These are phyloP conservation scores for Monosporascus sp. DNA, from an alignment of 2,329 filamentous ascomycete genomes.

Conservation along the genomic window DNA sequence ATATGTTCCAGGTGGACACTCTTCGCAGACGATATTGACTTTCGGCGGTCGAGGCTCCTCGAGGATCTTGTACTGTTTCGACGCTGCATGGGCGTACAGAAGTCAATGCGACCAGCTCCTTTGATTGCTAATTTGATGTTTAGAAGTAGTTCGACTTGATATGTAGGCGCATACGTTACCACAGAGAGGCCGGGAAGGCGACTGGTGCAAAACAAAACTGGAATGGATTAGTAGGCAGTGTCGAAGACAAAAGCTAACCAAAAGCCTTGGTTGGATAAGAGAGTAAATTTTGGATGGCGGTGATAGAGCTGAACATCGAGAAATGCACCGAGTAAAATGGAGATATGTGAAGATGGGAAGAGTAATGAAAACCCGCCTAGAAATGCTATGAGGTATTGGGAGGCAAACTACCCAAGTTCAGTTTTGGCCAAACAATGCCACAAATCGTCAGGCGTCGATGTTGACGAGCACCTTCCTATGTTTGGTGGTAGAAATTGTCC, in stretches of 20 bases:
- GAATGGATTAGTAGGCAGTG: conserved; percentile 1
- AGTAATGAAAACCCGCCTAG: neutral
- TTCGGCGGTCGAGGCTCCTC: conserved; percentile 41
- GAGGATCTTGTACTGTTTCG: conserved; percentile 41
- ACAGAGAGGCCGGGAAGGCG: neutral
- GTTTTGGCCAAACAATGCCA: too few relatives aligned
- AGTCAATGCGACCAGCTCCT: neutral
- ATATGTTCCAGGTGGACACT: conserved; percentile 44
- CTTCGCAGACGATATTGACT: conserved; percentile 46
- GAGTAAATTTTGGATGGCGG: conserved; percentile 13
- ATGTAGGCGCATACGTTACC: neutral
- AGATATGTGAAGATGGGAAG: conserved; percentile 10
- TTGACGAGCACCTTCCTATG: too few relatives aligned
- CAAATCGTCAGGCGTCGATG: too few relatives aligned
- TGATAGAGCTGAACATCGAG: conserved; percentile 21
- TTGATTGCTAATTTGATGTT: too few relatives aligned
- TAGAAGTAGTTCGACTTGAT: neutral
- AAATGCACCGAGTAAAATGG: conserved; percentile 16
- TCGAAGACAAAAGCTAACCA: conserved; percentile 20
- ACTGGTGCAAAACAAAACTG: conserved; percentile 8
- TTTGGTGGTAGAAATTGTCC: too few relatives aligned
- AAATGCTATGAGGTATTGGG: neutral
- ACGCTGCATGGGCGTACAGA: conserved; percentile 37
- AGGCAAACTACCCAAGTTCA: too few relatives aligned
- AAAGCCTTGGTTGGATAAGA: conserved; percentile 17